Conservation (phyloP, 805 yeast genomes). For the Ogataea populi-albae region DNA sequence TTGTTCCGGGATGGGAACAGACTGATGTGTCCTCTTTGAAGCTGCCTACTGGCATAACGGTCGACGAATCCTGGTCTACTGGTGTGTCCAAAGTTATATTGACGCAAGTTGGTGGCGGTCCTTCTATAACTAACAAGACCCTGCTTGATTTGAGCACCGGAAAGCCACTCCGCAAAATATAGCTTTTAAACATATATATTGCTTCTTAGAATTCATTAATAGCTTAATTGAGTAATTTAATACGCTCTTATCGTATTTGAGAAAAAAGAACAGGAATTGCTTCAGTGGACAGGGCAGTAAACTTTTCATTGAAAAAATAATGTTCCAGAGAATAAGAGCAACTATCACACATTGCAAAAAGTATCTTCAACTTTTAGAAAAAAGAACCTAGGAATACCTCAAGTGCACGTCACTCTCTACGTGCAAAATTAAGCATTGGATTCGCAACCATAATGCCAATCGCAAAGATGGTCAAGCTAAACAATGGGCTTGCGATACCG, state of each 20-base stretch:
- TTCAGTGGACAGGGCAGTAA: too few species aligned
- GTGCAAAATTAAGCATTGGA: not conserved
- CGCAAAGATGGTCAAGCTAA: constrained; percentile 36
- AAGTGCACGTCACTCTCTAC: not conserved
- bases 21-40: constrained; percentile 16
- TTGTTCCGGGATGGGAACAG: constrained; percentile 68
- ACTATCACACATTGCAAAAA: too few species aligned
- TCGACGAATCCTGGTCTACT: constrained; percentile 31
- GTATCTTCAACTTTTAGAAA: too few species aligned
- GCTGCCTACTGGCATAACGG: constrained; percentile 25
- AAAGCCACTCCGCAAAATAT: too few species aligned
- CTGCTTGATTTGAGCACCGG: constrained; percentile 60
- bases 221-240: too few species aligned
- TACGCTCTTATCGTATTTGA: too few species aligned
- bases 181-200: too few species aligned
- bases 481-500: constrained; percentile 53
- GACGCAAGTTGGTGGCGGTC: constrained; percentile 88
- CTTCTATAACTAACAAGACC: constrained; percentile 55
- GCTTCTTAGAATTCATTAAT: too few species aligned
- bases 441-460: constrained; percentile 6
- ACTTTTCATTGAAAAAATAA: too few species aligned
- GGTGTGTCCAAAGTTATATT: constrained; percentile 84
- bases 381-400: not conserved
- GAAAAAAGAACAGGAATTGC: too few species aligned
- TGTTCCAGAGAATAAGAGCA: too few species aligned